Evolutionary conservation across 2,329 filamentous ascomycete species (phyloP).

Genomic region (Ophiostoma australiae): DNA sequence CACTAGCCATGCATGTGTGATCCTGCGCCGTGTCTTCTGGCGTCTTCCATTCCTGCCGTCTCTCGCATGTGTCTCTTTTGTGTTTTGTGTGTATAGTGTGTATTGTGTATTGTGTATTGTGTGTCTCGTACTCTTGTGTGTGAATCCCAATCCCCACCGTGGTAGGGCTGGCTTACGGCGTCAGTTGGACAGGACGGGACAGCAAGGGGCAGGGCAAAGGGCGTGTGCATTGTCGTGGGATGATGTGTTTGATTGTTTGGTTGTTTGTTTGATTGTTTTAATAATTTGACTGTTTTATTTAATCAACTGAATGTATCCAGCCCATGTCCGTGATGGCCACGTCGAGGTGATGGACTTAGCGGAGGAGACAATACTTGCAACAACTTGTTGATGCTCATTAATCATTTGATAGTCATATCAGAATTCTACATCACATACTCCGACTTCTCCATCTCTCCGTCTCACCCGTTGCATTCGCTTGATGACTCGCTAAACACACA

Average conservation of each 20-base stretch:
- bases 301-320: not conserved
- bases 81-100: not conserved
- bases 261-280: no score
- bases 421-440: not conserved
- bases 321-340: no score
- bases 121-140: not conserved
- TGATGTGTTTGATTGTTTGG: not conserved
- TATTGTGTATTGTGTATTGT: not conserved
- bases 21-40: not conserved
- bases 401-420: not conserved
- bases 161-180: conserved; percentile 11
- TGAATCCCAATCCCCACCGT: not conserved
- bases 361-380: not conserved
- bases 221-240: conserved; percentile 11
- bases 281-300: not conserved
- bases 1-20: conserved; percentile 10
- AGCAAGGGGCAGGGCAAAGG: not conserved
- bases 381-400: not conserved
- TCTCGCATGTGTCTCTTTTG: no score
- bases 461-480: conserved; percentile 1
- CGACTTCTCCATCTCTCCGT: not conserved
- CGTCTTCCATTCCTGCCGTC: not conserved
- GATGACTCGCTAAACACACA: not conserved
- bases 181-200: not conserved
- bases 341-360: not conserved